These are phyloP conservation scores for Trapa incisa DNA, from an alignment of 345 rosid genomes.

Conservation along the genomic window DNA sequence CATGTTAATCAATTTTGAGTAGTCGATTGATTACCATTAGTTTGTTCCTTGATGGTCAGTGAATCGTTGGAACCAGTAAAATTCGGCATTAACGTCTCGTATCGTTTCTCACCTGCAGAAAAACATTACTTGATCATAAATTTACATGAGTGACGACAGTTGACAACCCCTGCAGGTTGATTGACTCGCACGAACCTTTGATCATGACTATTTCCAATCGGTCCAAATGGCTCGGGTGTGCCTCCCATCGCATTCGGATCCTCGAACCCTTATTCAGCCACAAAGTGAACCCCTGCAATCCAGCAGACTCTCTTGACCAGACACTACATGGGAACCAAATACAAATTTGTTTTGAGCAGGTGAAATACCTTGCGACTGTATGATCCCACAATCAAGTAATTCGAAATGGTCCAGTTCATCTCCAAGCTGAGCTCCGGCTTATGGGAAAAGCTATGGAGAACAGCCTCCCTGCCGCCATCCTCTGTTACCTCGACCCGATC, in stretches of 20 bases:
- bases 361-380: conserved; percentile 33
- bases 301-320: neutral
- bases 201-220: conserved; percentile 30
- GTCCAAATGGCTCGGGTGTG: conserved; percentile 26
- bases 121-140: neutral
- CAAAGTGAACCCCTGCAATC: conserved; percentile 38
- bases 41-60: conserved; percentile 12
- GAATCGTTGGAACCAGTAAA: conserved; percentile 9
- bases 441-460: conserved; percentile 33
- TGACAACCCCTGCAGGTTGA: neutral
- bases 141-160: neutral
- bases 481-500: conserved; percentile 30
- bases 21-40: conserved; percentile 17
- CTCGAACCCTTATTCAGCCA: conserved; percentile 57
- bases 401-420: conserved; percentile 36
- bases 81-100: conserved; percentile 28
- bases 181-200: conserved; percentile 24
- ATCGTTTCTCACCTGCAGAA: conserved; percentile 29
- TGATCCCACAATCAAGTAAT: conserved; percentile 32
- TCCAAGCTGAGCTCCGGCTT: conserved; percentile 36
- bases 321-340: neutral
- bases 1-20: neutral
- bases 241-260: conserved; percentile 34
- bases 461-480: conserved; percentile 25
- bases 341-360: neutral